Evolutionary conservation across 371 early-diverging fungal genomes (phyloP).

Genomic region (Saksenaea vasiformis): DNA sequence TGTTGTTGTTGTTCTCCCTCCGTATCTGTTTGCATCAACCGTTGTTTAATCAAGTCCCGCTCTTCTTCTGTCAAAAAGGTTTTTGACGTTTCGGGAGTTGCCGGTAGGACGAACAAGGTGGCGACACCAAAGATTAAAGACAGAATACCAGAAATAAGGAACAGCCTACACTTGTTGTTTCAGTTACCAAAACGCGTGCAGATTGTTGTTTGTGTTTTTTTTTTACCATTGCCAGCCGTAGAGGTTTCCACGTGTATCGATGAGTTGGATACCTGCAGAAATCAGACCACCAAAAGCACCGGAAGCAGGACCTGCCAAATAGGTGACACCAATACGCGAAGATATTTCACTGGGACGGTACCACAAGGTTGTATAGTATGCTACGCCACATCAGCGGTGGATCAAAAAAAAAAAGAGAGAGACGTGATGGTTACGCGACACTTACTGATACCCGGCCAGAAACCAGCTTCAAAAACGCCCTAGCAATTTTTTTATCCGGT

Average conservation of each 20-base stretch:
- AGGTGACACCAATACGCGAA: slow-evolving; percentile 45
- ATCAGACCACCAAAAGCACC: slow-evolving; percentile 54
- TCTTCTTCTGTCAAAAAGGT: slow-evolving; percentile 43
- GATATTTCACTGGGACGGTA: slow-evolving; percentile 51
- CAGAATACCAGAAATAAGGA: slow-evolving; percentile 40
- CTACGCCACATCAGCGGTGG: slow-evolving; percentile 13
- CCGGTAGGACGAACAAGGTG: slow-evolving; percentile 43
- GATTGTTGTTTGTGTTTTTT: background rate
- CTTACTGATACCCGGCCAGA: slow-evolving; percentile 53
- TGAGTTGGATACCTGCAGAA: slow-evolving; percentile 46
- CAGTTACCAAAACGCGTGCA: too few relatives aligned
- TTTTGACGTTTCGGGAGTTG: slow-evolving; percentile 44
- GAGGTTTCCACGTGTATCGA: slow-evolving; percentile 41
- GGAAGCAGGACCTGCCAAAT: slow-evolving; percentile 48
- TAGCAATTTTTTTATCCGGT: background rate
- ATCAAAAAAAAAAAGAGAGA: slow-evolving; percentile 10
- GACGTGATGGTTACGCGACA: background rate
- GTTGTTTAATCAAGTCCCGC: slow-evolving; percentile 20
- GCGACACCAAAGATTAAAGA: slow-evolving; percentile 43
- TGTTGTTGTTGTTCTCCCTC: too few relatives aligned
- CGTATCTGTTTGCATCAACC: slow-evolving; percentile 13
- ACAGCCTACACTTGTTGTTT: slow-evolving; percentile 22
- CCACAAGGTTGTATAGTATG: slow-evolving; percentile 51
- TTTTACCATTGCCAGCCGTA: slow-evolving; percentile 53
- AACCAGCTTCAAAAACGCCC: slow-evolving; percentile 56